A percentile compares a stretch with the other conserved stretches of the same genome.
These are phyloP conservation scores for Phyllosticta citriasiana DNA, from an alignment of 2,329 filamentous ascomycete species.

Conservation along the genomic window DNA sequence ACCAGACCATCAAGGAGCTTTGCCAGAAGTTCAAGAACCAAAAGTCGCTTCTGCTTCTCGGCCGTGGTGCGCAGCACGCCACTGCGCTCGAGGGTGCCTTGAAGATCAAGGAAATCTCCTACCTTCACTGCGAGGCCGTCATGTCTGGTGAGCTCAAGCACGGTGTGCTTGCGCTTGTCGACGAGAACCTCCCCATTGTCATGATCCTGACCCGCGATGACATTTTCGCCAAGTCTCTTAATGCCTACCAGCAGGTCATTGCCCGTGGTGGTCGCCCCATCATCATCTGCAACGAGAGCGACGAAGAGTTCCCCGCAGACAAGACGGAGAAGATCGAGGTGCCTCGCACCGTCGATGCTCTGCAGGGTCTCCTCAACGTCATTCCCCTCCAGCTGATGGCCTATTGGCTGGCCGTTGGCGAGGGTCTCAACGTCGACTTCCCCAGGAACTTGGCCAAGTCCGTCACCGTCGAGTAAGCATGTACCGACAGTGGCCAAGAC, in stretches of 20 bases:
- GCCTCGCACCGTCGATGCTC: constrained; percentile 84
- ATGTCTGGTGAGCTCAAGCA: constrained; percentile 99
- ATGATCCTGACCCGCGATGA: constrained; percentile 97
- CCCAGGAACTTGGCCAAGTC: constrained; percentile 98
- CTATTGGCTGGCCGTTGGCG: constrained; percentile 95
- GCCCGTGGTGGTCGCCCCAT: constrained; percentile 93
- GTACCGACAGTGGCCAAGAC: constrained; percentile 5
- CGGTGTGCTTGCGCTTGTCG: constrained; percentile 91
- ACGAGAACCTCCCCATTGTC: constrained; percentile 97
- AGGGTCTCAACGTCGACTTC: constrained; percentile 97
- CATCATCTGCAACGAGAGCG: constrained; percentile 89
- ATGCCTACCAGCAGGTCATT: constrained; percentile 98
- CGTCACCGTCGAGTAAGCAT: constrained; percentile 85
- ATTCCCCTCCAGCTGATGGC: constrained; percentile 95
- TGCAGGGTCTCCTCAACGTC: constrained; percentile 96
- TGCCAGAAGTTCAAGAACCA: constrained; percentile 95
- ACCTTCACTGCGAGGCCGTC: constrained; percentile 98
- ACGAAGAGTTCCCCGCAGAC: constrained; percentile 78
- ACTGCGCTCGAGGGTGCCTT: constrained; percentile 94
- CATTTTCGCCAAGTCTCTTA: constrained; percentile 97
- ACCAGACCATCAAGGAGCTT: constrained; percentile 88
- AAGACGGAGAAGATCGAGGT: constrained; percentile 97
- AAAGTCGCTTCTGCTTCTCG: constrained; percentile 87
- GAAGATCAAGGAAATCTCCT: constrained; percentile 99
- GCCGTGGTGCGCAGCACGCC: constrained; percentile 91